These are phyloP conservation scores for Candolleomyces aberdarensis DNA, from an alignment of 768 basidiomycete genomes.

Conservation along the genomic window DNA sequence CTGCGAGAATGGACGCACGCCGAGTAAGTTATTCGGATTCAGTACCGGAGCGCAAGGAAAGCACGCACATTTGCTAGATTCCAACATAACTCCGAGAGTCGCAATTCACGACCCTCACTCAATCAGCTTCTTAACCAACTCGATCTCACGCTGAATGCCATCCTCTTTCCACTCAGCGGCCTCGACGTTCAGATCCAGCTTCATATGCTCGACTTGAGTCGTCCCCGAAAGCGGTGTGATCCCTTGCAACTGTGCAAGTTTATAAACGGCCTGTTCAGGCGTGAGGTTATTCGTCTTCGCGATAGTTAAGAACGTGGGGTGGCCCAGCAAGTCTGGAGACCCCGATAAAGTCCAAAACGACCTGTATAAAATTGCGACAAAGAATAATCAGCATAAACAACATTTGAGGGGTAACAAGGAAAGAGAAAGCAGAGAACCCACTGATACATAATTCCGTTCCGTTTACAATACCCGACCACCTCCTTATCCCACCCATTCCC, in stretches of 20 bases:
- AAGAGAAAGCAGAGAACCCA: slow-evolving; percentile 24
- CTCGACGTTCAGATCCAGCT: slow-evolving; percentile 11
- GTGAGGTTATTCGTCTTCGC: slow-evolving; percentile 50
- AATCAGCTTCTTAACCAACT: not conserved
- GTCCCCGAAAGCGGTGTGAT: slow-evolving; percentile 79
- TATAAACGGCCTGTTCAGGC: slow-evolving; percentile 64
- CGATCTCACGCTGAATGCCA: slow-evolving; percentile 4
- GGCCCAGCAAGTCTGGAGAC: slow-evolving; percentile 59
- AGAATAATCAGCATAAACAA: not conserved
- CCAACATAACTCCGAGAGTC: no score
- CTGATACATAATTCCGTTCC: slow-evolving; percentile 71
- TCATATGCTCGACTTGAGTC: slow-evolving; percentile 63
- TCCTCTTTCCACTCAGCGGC: slow-evolving; percentile 5
- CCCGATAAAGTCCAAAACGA: slow-evolving; percentile 88
- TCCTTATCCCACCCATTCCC: slow-evolving; percentile 72
- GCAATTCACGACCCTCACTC: not conserved
- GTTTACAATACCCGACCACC: slow-evolving; percentile 62
- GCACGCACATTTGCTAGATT: no score
- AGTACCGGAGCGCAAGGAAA: no score
- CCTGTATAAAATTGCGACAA: slow-evolving; percentile 31
- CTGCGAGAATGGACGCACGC: no score
- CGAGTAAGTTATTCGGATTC: no score
- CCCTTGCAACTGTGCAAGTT: slow-evolving; percentile 60
- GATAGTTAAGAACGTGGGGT: slow-evolving; percentile 43
- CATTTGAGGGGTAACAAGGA: not conserved